These are phyloP conservation scores for Termitomyces sp. DNA, from an alignment of 768 basidiomycete species.

Conservation along the genomic window DNA sequence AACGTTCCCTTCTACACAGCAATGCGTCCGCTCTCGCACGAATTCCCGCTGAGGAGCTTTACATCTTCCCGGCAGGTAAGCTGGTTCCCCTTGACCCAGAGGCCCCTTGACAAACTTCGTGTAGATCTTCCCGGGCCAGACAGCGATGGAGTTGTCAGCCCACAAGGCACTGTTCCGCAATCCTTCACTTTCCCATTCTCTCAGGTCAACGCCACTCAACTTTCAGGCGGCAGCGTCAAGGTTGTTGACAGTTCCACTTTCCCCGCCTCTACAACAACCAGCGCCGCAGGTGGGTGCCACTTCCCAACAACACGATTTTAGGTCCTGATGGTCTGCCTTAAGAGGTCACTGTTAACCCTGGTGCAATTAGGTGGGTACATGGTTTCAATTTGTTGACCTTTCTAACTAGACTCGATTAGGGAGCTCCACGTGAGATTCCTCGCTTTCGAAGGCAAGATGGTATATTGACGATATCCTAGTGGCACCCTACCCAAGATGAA, in stretches of 20 bases:
- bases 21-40: conserved; percentile 35
- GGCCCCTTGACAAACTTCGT: neutral
- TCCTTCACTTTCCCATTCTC: conserved; percentile 49
- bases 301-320: neutral
- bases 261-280: conserved; percentile 45
- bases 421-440: conserved; percentile 48
- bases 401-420: conserved; percentile 23
- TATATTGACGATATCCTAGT: conserved; percentile 31
- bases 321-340: neutral
- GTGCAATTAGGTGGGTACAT: conserved; percentile 42
- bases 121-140: conserved; percentile 32
- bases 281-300: conserved; percentile 33
- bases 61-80: conserved; percentile 48
- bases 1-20: conserved; percentile 6
- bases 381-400: neutral
- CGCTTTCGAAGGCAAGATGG: neutral
- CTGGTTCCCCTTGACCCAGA: neutral
- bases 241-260: conserved; percentile 52
- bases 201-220: conserved; percentile 36
- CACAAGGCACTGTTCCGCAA: conserved; percentile 40
- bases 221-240: conserved; percentile 47
- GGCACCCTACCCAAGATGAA: conserved; percentile 69
- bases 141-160: conserved; percentile 30
- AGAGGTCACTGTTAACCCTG: conserved; percentile 57
- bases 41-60: conserved; percentile 43